These are phyloP conservation scores for Puccinia triticina DNA, from an alignment of 1,284 basidiomycete species.

Conservation along the genomic window DNA sequence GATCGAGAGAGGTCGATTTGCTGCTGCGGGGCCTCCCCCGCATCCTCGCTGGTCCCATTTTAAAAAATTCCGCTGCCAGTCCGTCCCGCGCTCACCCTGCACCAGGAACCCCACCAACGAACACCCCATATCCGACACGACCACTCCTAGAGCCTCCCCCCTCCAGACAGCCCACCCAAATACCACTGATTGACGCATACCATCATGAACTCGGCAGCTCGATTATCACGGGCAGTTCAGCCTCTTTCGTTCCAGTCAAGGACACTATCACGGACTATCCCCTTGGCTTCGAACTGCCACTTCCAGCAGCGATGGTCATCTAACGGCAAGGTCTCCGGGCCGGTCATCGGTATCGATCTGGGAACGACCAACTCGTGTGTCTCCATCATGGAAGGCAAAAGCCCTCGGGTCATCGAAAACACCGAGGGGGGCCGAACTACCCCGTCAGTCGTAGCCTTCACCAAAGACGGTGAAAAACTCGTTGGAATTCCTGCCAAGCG, in stretches of 20 bases:
- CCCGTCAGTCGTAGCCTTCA: constrained; percentile 97
- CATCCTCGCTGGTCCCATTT: background rate
- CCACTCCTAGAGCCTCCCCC: background rate
- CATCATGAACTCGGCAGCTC: constrained; percentile 40
- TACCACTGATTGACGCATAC: background rate
- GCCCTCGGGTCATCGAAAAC: constrained; percentile 93
- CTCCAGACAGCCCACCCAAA: background rate
- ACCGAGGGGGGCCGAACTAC: constrained; percentile 96
- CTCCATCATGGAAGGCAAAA: constrained; percentile 92
- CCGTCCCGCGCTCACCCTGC: too few relatives aligned
- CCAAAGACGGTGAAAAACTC: constrained; percentile 81
- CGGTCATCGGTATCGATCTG: constrained; percentile 65
- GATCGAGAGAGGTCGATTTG: constrained; percentile 33
- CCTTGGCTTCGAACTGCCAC: constrained; percentile 8
- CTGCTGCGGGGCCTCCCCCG: background rate
- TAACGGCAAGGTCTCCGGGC: constrained; percentile 62
- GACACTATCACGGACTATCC: constrained; percentile 22
- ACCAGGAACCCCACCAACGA: too few relatives aligned
- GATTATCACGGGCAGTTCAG: constrained; percentile 39
- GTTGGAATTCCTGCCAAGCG: constrained; percentile 96
- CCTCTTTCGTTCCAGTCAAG: constrained; percentile 20
- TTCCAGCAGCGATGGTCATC: constrained; percentile 41
- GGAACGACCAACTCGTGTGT: constrained; percentile 81
- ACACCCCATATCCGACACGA: too few relatives aligned
- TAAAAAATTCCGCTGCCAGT: background rate